These are phyloP conservation scores for Phytophthora podocarpi DNA, from an alignment of 352 stramenopile genomes.

Conservation along the genomic window DNA sequence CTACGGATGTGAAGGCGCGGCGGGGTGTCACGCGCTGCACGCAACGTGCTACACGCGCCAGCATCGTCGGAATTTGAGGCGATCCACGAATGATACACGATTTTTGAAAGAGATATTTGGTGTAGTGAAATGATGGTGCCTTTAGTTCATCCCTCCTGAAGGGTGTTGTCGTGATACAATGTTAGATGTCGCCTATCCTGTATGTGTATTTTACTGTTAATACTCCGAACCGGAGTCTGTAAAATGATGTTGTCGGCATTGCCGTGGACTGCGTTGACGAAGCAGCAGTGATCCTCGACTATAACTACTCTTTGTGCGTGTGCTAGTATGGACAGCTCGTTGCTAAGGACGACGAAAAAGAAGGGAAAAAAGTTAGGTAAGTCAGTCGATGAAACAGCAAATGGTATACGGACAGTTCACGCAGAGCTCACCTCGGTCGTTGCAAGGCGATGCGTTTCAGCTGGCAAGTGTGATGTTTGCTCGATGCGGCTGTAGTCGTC, in stretches of 20 bases:
- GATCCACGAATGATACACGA: constrained; percentile 8
- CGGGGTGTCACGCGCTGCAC: constrained; percentile 7
- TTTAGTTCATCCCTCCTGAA: constrained; percentile 1
- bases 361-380: constrained; percentile 8
- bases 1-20: constrained; percentile 15
- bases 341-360: constrained; percentile 1
- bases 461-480: constrained; percentile 9
- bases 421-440: constrained; percentile 30
- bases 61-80: constrained; percentile 22
- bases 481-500: constrained; percentile 14
- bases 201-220: neutral
- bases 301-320: neutral
- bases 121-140: constrained; percentile 16
- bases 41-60: constrained; percentile 22
- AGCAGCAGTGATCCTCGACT: constrained; percentile 1
- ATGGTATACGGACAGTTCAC: too few relatives aligned
- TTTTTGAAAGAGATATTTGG: too few relatives aligned
- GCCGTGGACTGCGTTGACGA: constrained; percentile 11
- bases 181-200: constrained; percentile 28
- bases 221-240: too few relatives aligned
- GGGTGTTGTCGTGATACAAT: neutral
- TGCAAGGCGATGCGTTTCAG: constrained; percentile 20
- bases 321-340: neutral
- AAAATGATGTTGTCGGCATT: constrained; percentile 2
- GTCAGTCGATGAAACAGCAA: neutral